Evolutionary conservation across 768 basidiomycete genomes (phyloP).

Genomic region (Leccinum subtestaceum): DNA sequence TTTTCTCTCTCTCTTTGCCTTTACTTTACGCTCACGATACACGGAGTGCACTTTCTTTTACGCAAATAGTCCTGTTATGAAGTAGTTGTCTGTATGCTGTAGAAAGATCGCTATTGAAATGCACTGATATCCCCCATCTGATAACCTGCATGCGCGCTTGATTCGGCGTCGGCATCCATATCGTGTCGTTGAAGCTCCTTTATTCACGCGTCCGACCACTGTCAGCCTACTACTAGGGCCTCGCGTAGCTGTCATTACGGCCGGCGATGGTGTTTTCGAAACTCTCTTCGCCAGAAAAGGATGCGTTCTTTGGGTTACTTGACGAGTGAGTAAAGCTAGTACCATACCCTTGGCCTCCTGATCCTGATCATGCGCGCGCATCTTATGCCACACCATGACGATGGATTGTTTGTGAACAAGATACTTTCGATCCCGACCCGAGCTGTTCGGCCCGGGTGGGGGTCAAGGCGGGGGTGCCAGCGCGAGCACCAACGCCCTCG

Average conservation of each 20-base stretch:
- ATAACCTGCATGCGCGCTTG: neutral
- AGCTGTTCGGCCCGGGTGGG: conserved; percentile 45
- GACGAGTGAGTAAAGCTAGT: conserved; percentile 56
- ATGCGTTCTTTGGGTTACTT: conserved; percentile 76
- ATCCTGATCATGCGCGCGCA: neutral
- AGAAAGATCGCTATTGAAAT: conserved; percentile 17
- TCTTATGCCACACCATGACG: neutral
- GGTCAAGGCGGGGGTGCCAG: conserved; percentile 10
- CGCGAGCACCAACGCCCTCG: neutral
- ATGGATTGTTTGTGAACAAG: conserved; percentile 32
- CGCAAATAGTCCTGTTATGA: conserved; percentile 23
- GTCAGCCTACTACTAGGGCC: too few relatives aligned
- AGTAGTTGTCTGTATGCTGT: conserved; percentile 35
- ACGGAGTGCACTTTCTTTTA: conserved; percentile 12
- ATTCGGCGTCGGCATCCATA: neutral
- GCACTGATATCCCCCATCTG: conserved; percentile 6
- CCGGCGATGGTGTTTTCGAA: conserved; percentile 66
- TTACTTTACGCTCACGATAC: conserved; percentile 21
- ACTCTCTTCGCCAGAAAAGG: conserved; percentile 65
- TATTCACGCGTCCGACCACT: neutral
- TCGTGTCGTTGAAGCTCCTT: neutral
- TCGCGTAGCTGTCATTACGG: neutral
- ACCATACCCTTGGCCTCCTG: neutral
- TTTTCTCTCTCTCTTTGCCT: neutral
- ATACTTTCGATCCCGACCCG: conserved; percentile 73